Conservation (phyloP, 2,329 filamentous ascomycete species). For the Nothopassalora personata region DNA sequence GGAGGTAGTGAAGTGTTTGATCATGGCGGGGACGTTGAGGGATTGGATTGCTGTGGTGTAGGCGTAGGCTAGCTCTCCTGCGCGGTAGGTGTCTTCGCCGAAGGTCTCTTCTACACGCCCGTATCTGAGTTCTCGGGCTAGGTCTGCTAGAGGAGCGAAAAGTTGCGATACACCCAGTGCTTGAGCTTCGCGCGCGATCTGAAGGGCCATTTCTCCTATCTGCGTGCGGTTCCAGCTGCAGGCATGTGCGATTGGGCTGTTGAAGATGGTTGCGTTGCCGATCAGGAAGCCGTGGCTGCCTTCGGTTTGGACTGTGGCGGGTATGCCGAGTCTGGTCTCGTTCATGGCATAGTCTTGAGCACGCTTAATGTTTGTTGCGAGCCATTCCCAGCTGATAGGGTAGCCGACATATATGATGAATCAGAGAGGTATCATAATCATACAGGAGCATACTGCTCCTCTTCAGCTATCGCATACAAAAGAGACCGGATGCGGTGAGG, state of each 20-base stretch:
- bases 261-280: constrained; percentile 72
- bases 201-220: constrained; percentile 60
- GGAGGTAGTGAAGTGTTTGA: constrained; percentile 71
- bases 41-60: constrained; percentile 59
- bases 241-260: constrained; percentile 67
- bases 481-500: too few species aligned
- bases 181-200: constrained; percentile 60
- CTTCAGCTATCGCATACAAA: too few species aligned
- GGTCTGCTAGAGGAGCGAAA: constrained; percentile 65
- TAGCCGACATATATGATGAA: too few species aligned
- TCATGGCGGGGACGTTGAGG: constrained; percentile 61
- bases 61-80: constrained; percentile 62
- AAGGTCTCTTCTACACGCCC: constrained; percentile 71
- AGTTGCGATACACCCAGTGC: constrained; percentile 68
- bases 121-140: constrained; percentile 65
- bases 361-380: constrained; percentile 57
- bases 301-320: constrained; percentile 67
- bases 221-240: constrained; percentile 65
- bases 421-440: too few species aligned
- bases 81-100: constrained; percentile 63
- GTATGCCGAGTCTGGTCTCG: constrained; percentile 64
- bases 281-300: constrained; percentile 68
- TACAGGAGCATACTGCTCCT: too few species aligned
- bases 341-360: constrained; percentile 65
- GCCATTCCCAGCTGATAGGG: constrained; percentile 57